Evolutionary conservation across 2,329 filamentous ascomycete genomes (phyloP), one percentile per base, ranked within the genome.

Genomic region (Leptographium flavum): DNA sequence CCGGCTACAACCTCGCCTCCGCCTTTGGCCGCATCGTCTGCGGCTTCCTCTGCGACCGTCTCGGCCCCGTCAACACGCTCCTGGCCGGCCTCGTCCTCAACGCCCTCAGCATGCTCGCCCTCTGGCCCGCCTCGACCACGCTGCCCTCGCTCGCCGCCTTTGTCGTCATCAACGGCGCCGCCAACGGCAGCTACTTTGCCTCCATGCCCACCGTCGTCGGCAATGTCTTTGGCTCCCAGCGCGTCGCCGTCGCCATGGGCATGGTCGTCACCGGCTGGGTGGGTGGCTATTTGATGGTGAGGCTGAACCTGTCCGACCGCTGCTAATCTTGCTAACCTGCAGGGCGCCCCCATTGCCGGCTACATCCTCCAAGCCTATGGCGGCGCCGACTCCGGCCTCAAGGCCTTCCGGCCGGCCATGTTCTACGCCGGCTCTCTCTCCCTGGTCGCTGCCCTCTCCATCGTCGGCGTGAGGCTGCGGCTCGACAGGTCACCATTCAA

Each of bases 151-250:
- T 81, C 25, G 59, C 72, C 15, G 57, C 69, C 0, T 81, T 81
- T 53, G 72, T 72, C 9, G 61, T 79, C 6, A 59, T 80, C 21
- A 81, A 79, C 50, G 77, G 77, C 0, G 59, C 69, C 32, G 67
- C 71, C 5, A 80, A 79, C 52, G 77, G 77, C 0, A 74, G 71
- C 0, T 81, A 81, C 61, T 81, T 81, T 53, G 69, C 71, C 1
- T 72, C 71, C 0, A 77, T 80, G 65, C 77, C 77, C 0, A 79
- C 76, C 0, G 75, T 76, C 2, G 71, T 80, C 0, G 69, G 71
- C 0, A 75, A 69, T 50, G 67, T 76, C 0, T 79, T 78, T 58
- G 76, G 74, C 2, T 72, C 66, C 4, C 66, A 65, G 1, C 62
- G 71, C 4, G 66, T 76, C 32, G 63, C 68, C 4, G 68, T 76